Base-by-base conservation (phyloP, 228 moss, liverwort and hornwort species). In the Sphagnum magellanicum region DNA sequence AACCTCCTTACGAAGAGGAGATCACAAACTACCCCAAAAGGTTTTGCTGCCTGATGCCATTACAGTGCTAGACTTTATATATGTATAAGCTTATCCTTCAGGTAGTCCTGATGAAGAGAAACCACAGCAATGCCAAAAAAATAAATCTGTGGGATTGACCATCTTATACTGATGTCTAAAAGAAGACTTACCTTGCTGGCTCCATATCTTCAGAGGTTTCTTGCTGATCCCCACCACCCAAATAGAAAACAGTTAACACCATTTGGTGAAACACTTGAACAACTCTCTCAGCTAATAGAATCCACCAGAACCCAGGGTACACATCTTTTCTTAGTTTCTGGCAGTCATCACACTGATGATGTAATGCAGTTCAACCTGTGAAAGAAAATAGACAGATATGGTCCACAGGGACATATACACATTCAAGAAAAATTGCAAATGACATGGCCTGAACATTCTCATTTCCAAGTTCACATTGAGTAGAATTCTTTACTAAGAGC, bases 131-230 rank as follows among this genome's bases (percentile, higher is more conserved):
- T 49, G 5, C 9, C 50, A 0, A 12, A 52, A 17, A 10, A 4
- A 8, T 1, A 3, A 32, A 53, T 17, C 6, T 11, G 17, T 12
- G 17, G 63, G 17, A 49, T 10, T 4, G 63, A 4, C 1, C 8
- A 12, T 8, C 9, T 12, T 32, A 32, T 32, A 32, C 32, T 32
- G 3, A 32, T 32, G 32, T 32, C 32, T 32, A 55, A 55, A 9
- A 5, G 67, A 82, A 32, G 32, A 32, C 32, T 67, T 70, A 92
- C 92, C 88, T 89, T 92, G 85, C 57, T 91, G 81, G 69, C 87
- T 89, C 92, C 96, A 92, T 79, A 96, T 96, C 69, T 96, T 92
- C 69, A 92, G 70, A 52, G 96, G 96, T 75, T 96, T 96, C 74
- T 91, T 96, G 84, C 95, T 96, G 89, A 8, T 32, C 32, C 32